Base-by-base conservation (phyloP, 2,329 filamentous ascomycete genomes). In the Drechslerella coelobrocha region DNA sequence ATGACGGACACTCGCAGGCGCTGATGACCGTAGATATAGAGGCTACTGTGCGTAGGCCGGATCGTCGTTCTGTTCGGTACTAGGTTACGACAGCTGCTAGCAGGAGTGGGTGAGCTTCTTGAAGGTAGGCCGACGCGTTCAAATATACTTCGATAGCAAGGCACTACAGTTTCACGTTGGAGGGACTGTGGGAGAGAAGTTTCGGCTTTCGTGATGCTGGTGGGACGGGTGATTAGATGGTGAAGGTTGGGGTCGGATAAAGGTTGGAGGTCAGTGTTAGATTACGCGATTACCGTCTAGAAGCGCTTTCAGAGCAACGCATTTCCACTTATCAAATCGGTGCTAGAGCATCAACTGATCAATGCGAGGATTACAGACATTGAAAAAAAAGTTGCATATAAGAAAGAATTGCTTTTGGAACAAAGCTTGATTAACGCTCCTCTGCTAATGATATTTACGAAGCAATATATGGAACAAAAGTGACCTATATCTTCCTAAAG, bases 281-380 rank as follows among this genome's bases (percentile, higher is more conserved):
- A 72, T 72, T 65, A 72, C 65, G 65, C 65, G 65, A 59, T 53
- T 59, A 69, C 39, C 54, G 29, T 24, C n/a, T 31, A 10, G 17
- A 10, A 34, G 19, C 54, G 56, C 55, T 61, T 34, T 43, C n/a
- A 48, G 12, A 14, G 57, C 55, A 68, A 61, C 55, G 51, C 57
- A 68, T 51, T 50, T 12, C 26, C 26, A n/a, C 27, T 21, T 34
- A 52, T 19, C 10, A 31, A 24, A n/a, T 2, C 48, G 21, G 14
- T 50, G 10, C 12, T 3, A 50, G 5, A 5, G 23, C 12, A 3
- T 24, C 21, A 14, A 19, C 12, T 10, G 21, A 12, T 24, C 43
- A 24, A 47, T n/a, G n/a, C n/a, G n/a, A n/a, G n/a, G n/a, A 19
- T 50, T 3, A 50, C 45, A 50, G 5, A 24, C 12, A 50, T 10